phyloP scores from a whole-genome alignment of 257 asterid species.

The Cruciata laevipes region DNA sequence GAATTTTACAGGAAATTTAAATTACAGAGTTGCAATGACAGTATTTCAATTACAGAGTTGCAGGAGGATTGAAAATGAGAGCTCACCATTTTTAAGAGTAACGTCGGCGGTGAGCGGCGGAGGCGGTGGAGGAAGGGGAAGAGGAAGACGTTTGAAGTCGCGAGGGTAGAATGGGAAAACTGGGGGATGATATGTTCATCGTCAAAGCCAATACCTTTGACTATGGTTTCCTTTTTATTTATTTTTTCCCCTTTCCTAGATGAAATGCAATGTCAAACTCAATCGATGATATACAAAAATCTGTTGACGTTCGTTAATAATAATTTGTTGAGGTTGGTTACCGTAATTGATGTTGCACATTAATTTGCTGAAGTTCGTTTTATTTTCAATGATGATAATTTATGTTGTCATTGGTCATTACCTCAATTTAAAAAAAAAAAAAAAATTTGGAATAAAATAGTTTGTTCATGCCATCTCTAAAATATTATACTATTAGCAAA shows the following conservation, averaged over 20 bases:
- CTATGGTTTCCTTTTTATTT: background rate
- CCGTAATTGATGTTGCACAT: too few species aligned
- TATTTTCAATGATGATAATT: too few species aligned
- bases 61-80: background rate
- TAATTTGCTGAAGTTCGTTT: too few species aligned
- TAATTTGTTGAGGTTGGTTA: too few species aligned
- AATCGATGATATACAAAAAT: too few species aligned
- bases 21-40: background rate
- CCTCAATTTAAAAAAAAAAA: too few species aligned
- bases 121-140: background rate
- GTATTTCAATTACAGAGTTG: background rate
- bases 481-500: too few species aligned
- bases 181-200: constrained; percentile 14
- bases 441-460: too few species aligned
- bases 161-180: constrained; percentile 4
- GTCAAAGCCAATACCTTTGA: constrained; percentile 9
- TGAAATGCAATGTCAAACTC: too few species aligned
- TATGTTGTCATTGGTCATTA: too few species aligned
- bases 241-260: background rate
- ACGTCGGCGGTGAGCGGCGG: constrained; percentile 7
- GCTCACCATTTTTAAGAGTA: constrained; percentile 16
- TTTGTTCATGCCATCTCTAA: too few species aligned
- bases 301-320: too few species aligned
- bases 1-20: background rate
- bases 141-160: background rate